A percentile compares a stretch with the other conserved stretches of the same genome.
Evolutionary conservation across 1,284 basidiomycete species (phyloP).

Genomic region (Phellopilus nigrolimitatus): DNA sequence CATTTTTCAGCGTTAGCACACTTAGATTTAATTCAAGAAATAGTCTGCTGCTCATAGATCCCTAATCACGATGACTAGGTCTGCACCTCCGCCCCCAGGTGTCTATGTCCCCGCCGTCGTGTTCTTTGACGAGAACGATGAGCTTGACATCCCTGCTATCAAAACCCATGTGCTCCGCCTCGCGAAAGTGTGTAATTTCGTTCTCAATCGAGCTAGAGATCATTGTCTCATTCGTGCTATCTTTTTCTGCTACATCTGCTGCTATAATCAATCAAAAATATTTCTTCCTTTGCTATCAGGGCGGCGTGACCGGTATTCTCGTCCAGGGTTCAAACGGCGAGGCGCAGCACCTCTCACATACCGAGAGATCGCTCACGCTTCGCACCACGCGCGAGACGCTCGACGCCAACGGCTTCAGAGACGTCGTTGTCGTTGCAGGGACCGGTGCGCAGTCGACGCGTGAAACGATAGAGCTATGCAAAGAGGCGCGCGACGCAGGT

Average conservation of each 20-base stretch:
- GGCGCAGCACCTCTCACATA: conserved; percentile 70
- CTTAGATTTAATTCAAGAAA: too few species aligned
- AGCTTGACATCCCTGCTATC: conserved; percentile 57
- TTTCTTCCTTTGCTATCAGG: conserved; percentile 33
- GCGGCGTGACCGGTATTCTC: conserved; percentile 68
- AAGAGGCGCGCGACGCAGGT: conserved; percentile 76
- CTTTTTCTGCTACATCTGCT: not conserved
- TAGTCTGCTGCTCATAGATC: too few species aligned
- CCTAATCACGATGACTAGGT: too few species aligned
- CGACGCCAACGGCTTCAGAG: conserved; percentile 64
- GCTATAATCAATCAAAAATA: conserved; percentile 8
- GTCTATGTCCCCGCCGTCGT: conserved; percentile 73
- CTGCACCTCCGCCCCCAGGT: conserved; percentile 50
- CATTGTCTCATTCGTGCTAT: not conserved
- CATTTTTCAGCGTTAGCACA: too few species aligned
- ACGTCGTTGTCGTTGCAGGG: conserved; percentile 76
- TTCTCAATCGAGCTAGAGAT: not conserved
- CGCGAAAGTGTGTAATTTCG: conserved; percentile 42
- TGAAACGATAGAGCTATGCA: conserved; percentile 77
- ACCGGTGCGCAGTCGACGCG: conserved; percentile 79
- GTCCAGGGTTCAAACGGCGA: conserved; percentile 77
- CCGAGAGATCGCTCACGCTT: conserved; percentile 65
- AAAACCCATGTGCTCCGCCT: conserved; percentile 62
- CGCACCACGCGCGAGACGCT: conserved; percentile 67
- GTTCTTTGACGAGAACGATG: conserved; percentile 62